These are phyloP conservation scores for Chaetoceros tenuissimus DNA, from an alignment of 108 stramenopile genomes.

Conservation along the genomic window DNA sequence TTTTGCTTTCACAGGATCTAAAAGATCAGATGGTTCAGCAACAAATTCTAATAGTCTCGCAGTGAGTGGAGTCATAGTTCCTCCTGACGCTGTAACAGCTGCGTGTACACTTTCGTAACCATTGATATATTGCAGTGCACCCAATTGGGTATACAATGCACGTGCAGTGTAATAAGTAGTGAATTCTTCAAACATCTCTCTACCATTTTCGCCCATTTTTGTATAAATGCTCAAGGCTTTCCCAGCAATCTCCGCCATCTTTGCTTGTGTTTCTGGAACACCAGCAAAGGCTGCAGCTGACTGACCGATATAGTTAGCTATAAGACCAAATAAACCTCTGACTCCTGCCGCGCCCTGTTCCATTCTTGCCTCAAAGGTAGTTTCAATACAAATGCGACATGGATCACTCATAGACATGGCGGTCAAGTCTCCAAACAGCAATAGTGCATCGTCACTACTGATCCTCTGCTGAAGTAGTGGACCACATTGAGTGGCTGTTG, in stretches of 20 bases:
- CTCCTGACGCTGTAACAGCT: slow-evolving; percentile 7
- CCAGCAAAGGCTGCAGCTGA: too few relatives aligned
- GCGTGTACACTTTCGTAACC: not conserved
- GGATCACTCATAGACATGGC: slow-evolving; percentile 32
- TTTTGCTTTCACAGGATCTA: too few relatives aligned
- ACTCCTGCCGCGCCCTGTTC: not conserved
- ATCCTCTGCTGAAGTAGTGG: not conserved
- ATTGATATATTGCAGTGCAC: slow-evolving; percentile 2
- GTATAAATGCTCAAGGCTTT: too few relatives aligned
- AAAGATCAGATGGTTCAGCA: too few relatives aligned
- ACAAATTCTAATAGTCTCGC: too few relatives aligned
- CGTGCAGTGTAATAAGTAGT: slow-evolving; percentile 17
- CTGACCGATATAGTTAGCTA: slow-evolving; percentile 5
- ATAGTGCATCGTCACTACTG: slow-evolving; percentile 12
- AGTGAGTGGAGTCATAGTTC: slow-evolving; percentile 3
- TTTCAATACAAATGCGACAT: slow-evolving; percentile 33
- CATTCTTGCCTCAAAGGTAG: slow-evolving; percentile 15
- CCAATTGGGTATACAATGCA: slow-evolving; percentile 16
- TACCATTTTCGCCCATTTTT: too few relatives aligned
- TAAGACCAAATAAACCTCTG: slow-evolving; percentile 6
- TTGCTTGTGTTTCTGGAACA: slow-evolving; percentile 2
- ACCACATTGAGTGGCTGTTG: not conserved
- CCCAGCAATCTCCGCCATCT: not conserved
- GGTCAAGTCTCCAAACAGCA: slow-evolving; percentile 30
- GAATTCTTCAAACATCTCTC: slow-evolving; percentile 16